Conservation (phyloP, 495 filamentous ascomycete species). For the Bryoglossum gracile region DNA sequence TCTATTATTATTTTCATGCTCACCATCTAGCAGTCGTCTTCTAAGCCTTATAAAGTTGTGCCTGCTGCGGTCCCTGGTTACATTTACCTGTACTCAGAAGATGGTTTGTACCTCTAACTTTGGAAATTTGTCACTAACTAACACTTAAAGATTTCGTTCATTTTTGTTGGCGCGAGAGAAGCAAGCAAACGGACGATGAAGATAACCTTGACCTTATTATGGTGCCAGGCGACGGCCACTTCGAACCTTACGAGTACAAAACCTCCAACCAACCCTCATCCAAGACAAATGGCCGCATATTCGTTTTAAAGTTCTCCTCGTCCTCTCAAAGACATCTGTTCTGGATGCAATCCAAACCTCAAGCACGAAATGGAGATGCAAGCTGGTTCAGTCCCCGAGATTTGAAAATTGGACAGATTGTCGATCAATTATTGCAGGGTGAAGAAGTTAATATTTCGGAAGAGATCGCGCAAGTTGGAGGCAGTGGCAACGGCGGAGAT, state of each 20-base stretch:
- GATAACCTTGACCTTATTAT: conserved; percentile 80
- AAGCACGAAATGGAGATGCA: conserved; percentile 63
- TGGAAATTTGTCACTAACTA: conserved; percentile 9
- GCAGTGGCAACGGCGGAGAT: conserved; percentile 39
- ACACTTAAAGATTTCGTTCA: conserved; percentile 65
- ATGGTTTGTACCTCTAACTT: conserved; percentile 47
- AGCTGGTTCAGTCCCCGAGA: conserved; percentile 78
- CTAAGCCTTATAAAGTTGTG: conserved; percentile 57
- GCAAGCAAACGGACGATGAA: conserved; percentile 47
- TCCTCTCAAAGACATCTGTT: conserved; percentile 87
- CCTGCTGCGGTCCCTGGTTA: conserved; percentile 70
- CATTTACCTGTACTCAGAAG: conserved; percentile 89
- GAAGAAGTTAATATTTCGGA: conserved; percentile 79
- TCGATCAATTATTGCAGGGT: conserved; percentile 76
- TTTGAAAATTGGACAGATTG: conserved; percentile 71
- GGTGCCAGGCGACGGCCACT: conserved; percentile 81
- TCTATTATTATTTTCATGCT: conserved; percentile 20
- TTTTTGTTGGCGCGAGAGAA: conserved; percentile 83
- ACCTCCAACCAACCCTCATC: conserved; percentile 41
- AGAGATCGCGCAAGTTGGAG: conserved; percentile 60
- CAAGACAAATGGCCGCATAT: conserved; percentile 82
- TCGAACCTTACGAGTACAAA: conserved; percentile 64
- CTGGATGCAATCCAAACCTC: conserved; percentile 87
- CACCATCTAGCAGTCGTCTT: conserved; percentile 48
- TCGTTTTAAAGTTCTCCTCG: conserved; percentile 89